Evolutionary conservation across 352 stramenopile species (phyloP).

Genomic region (Elongisporangium undulatum): DNA sequence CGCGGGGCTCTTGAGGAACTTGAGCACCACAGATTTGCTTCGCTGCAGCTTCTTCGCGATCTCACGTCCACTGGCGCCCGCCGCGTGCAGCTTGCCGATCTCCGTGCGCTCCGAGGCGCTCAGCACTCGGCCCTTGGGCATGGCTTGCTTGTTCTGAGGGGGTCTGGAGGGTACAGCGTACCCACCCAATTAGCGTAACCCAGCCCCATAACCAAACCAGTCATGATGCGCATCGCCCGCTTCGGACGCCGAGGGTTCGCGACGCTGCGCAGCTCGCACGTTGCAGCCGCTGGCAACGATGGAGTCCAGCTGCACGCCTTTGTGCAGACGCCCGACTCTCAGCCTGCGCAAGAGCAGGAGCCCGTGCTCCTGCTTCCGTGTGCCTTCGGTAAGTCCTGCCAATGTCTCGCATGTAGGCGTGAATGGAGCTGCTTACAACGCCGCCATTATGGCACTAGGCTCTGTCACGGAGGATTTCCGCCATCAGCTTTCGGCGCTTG

Average conservation of each 20-base stretch:
- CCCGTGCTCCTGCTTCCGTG: conserved; percentile 67
- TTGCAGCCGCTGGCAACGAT: conserved; percentile 5
- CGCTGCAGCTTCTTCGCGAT: conserved; percentile 41
- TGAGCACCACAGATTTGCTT: conserved; percentile 61
- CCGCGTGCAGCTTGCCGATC: conserved; percentile 35
- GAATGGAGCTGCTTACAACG: background rate
- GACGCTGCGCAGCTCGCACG: background rate
- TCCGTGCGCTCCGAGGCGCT: conserved; percentile 31
- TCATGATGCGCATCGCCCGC: background rate
- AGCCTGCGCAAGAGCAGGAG: conserved; percentile 6
- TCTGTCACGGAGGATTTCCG: conserved; percentile 59
- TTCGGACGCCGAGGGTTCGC: background rate
- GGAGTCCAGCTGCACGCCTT: conserved; percentile 46
- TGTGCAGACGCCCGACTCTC: conserved; percentile 16
- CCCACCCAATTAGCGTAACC: background rate
- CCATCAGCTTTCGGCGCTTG: conserved; percentile 46
- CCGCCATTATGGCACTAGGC: conserved; percentile 9
- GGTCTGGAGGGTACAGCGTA: background rate
- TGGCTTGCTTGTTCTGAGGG: conserved; percentile 6
- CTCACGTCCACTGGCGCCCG: conserved; percentile 35
- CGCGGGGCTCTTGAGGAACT: conserved; percentile 38
- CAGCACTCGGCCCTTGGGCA: conserved; percentile 44
- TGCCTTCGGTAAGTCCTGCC: conserved; percentile 39
- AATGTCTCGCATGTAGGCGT: background rate
- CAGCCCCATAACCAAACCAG: background rate